A percentile compares a stretch with the other conserved stretches of the same genome.
Evolutionary conservation across 352 stramenopile species (phyloP).

Genomic region (Pythium dissimile): DNA sequence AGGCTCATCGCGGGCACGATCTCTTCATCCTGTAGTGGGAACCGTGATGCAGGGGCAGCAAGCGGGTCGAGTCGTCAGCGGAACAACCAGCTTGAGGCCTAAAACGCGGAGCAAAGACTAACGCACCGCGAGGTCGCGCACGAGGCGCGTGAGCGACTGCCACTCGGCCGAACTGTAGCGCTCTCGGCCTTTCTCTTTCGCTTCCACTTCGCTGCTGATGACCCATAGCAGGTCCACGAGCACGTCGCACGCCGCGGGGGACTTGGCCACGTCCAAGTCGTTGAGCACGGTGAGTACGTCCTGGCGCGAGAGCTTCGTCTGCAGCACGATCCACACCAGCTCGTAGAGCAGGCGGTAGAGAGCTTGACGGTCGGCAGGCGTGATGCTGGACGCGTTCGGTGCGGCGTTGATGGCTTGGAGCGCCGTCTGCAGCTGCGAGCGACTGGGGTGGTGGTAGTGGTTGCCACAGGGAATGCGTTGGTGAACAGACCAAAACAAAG

Average conservation of each 20-base stretch:
- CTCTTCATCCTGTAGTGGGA: constrained; percentile 54
- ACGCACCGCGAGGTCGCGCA: constrained; percentile 52
- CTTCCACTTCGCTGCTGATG: constrained; percentile 74
- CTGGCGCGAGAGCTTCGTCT: constrained; percentile 65
- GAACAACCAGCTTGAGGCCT: neutral
- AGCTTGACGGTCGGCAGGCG: constrained; percentile 10
- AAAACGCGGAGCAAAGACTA: neutral
- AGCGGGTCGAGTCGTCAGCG: constrained; percentile 3
- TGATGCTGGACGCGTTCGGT: constrained; percentile 22
- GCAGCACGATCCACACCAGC: constrained; percentile 70
- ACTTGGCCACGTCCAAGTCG: constrained; percentile 48
- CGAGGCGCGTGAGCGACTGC: constrained; percentile 60
- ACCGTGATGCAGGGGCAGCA: no score
- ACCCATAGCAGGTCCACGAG: constrained; percentile 75
- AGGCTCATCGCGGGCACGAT: constrained; percentile 50
- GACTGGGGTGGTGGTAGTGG: no score
- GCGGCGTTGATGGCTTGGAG: constrained; percentile 31
- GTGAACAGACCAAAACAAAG: neutral
- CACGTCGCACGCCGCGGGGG: constrained; percentile 38
- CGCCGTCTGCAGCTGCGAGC: constrained; percentile 33
- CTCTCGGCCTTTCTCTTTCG: constrained; percentile 59
- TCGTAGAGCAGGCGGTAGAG: constrained; percentile 73
- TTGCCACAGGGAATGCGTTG: no score
- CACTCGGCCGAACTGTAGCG: constrained; percentile 66
- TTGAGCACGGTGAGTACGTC: constrained; percentile 70